phyloP scores from a whole-genome alignment of 495 filamentous ascomycete species.

The Podospora fimiseda region DNA sequence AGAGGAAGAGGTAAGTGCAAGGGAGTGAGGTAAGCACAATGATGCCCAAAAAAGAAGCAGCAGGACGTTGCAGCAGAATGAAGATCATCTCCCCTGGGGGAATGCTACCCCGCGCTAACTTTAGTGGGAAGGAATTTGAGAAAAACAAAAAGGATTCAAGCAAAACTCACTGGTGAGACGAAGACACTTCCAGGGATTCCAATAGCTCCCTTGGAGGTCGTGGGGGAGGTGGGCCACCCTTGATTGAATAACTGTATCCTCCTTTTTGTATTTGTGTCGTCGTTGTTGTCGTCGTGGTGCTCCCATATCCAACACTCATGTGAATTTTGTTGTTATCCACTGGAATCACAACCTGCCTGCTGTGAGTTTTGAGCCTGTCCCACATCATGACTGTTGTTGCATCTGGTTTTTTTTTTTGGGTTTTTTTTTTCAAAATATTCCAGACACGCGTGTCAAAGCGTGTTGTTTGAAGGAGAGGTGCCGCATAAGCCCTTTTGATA shows the following conservation, averaged over 20 bases:
- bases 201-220: slow-evolving; percentile 27
- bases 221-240: slow-evolving; percentile 24
- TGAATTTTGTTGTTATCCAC: slow-evolving; percentile 17
- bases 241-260: slow-evolving; percentile 29
- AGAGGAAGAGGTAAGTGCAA: background rate
- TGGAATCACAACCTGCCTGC: background rate
- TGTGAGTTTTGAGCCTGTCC: slow-evolving; percentile 13
- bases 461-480: no score
- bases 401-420: background rate
- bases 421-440: no score
- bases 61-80: no score
- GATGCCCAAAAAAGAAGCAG: background rate
- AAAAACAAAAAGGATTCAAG: background rate
- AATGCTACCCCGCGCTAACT: slow-evolving; percentile 1
- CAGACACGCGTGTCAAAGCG: no score
- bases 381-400: slow-evolving; percentile 15
- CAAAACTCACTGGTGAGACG: slow-evolving; percentile 25
- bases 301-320: slow-evolving; percentile 5
- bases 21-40: background rate
- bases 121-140: background rate
- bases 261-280: slow-evolving; percentile 1
- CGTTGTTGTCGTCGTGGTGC: background rate
- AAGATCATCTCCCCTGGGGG: background rate
- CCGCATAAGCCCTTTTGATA: no score
- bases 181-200: slow-evolving; percentile 7